phyloP scores from a whole-genome alignment of 2,329 filamentous ascomycete genomes.

The Colletotrichum paranaense region DNA sequence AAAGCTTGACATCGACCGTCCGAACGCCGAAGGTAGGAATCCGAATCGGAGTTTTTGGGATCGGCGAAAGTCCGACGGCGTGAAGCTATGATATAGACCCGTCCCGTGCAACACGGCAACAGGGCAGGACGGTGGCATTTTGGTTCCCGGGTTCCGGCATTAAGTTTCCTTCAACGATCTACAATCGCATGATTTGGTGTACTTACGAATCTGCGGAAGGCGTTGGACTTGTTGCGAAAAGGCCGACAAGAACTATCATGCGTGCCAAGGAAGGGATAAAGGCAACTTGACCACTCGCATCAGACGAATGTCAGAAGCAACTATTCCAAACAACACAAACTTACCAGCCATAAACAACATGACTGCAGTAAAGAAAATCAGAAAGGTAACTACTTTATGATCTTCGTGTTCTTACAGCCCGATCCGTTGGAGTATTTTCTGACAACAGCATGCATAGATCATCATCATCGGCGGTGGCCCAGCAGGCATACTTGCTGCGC shows the following conservation, averaged over 20 bases:
- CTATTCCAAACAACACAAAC: background rate
- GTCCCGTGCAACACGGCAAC: background rate
- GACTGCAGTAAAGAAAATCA: background rate
- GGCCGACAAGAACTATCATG: background rate
- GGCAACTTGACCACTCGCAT: background rate
- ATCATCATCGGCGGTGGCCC: slow-evolving; percentile 42
- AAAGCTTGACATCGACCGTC: background rate
- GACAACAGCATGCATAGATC: background rate
- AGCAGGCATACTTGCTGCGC: slow-evolving; percentile 35
- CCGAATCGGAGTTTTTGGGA: background rate
- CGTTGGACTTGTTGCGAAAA: background rate
- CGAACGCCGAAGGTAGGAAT: background rate
- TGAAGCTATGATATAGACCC: background rate
- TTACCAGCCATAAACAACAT: background rate
- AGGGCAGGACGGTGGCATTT: background rate
- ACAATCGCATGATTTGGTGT: background rate
- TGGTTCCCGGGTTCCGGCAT: background rate
- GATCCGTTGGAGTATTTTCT: background rate
- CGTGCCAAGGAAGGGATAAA: background rate
- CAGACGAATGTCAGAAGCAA: background rate
- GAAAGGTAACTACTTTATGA: background rate
- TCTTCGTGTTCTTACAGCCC: background rate
- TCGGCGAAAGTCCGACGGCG: background rate
- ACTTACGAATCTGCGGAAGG: background rate
- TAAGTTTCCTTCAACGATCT: background rate